phyloP scores from a whole-genome alignment of 768 basidiomycete species.

The Suillus lakei region DNA sequence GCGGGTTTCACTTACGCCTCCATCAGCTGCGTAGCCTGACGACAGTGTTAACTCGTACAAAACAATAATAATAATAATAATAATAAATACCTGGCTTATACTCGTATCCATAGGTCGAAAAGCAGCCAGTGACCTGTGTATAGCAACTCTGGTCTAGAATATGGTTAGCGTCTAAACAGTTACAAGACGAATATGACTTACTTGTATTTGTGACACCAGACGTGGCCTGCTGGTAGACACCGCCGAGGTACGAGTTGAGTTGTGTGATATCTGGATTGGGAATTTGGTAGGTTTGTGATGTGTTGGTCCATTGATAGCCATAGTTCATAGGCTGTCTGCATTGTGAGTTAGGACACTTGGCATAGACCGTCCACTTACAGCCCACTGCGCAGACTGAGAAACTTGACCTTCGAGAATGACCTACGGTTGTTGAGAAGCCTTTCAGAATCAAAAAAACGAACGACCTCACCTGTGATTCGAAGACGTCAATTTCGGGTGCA shows the following conservation, averaged over 20 bases:
- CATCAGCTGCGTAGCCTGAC: slow-evolving; percentile 36
- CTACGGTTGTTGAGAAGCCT: slow-evolving; percentile 27
- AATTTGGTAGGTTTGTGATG: slow-evolving; percentile 60
- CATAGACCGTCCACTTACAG: slow-evolving; percentile 47
- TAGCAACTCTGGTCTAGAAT: slow-evolving; percentile 72
- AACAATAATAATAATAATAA: neutral
- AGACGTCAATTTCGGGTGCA: slow-evolving; percentile 90
- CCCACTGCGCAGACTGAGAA: slow-evolving; percentile 87
- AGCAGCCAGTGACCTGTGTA: slow-evolving; percentile 52
- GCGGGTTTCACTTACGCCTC: slow-evolving; percentile 47
- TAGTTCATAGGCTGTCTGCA: slow-evolving; percentile 72
- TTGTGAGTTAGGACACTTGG: neutral
- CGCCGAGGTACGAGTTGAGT: slow-evolving; percentile 75
- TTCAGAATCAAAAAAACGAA: neutral
- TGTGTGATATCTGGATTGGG: slow-evolving; percentile 51
- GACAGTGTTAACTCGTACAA: slow-evolving; percentile 4
- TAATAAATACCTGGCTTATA: slow-evolving; percentile 64
- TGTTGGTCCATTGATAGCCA: slow-evolving; percentile 72
- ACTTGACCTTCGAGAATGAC: slow-evolving; percentile 57
- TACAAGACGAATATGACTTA: slow-evolving; percentile 31
- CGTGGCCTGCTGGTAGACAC: slow-evolving; percentile 82
- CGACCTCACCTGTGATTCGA: slow-evolving; percentile 73
- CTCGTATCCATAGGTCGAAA: slow-evolving; percentile 79
- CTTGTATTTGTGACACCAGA: slow-evolving; percentile 70
- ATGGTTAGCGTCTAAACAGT: neutral